Base-by-base conservation (phyloP, 1,284 basidiomycete genomes). In the Trametes sp. region DNA sequence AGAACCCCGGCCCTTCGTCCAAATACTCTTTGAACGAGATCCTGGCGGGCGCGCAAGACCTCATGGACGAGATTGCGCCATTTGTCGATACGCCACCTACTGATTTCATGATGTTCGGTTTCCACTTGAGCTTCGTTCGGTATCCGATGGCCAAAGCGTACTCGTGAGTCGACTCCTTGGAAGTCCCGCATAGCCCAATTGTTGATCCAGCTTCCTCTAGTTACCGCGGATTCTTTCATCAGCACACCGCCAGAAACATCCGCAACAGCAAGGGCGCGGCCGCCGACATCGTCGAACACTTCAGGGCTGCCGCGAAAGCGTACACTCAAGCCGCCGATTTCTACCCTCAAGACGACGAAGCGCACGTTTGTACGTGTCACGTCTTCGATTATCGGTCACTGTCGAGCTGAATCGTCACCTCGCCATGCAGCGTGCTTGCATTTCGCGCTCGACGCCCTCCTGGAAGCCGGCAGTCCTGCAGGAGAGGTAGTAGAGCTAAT, bases 71-170 rank as follows among this genome's bases (percentile, higher is more conserved):
- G 45, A 58, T 71, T 1, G 60, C 70, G 5, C 41, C 57, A 28
- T 57, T 66, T n/a, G 65, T 63, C 11, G 23, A 59, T 9, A 19
- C 29, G 49, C 56, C 35, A 35, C 42, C 42, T 3, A 45, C 21
- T 14, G 48, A 29, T 24, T 62, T 69, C 4, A 51, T 65, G 14
- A 72, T 74, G 54, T 69, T 72, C 11, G 75, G 73, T 1, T 72
- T 74, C 56, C 49, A 69, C 24, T 59, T 68, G 10, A 76, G 78
- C 2, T 80, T 77, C 61, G 76, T 73, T 67, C 57, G 72, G 23
- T 81, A 82, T 66, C 77, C 77, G 19, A 70, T 69, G 29, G 81
- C 69, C 8, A 73, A 74, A 42, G 79, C 77, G 21, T 64, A 76
- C 31, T 69, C 75, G 81, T 81, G 65, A 28, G 77, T 73, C 6